A percentile compares a stretch with the other conserved stretches of the same genome.
These are phyloP conservation scores for Amphichorda felina DNA, from an alignment of 2,329 filamentous ascomycete species.

Conservation along the genomic window DNA sequence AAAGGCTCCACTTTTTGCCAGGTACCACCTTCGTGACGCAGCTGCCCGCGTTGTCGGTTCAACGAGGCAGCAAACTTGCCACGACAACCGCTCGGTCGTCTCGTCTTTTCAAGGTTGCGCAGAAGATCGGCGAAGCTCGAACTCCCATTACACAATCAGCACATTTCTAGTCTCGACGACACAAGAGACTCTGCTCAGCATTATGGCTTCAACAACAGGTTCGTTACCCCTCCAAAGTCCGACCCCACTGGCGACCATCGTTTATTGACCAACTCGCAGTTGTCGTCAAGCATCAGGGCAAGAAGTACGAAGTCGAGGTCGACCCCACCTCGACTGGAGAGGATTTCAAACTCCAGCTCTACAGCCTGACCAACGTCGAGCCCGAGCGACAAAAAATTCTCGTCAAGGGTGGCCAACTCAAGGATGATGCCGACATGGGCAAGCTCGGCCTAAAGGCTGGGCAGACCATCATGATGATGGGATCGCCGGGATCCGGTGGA, in stretches of 20 bases:
- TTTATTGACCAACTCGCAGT: constrained; percentile 39
- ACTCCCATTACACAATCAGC: neutral
- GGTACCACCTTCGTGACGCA: constrained; percentile 5
- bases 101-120: neutral
- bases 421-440: constrained; percentile 82
- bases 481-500: constrained; percentile 62
- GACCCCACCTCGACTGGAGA: constrained; percentile 77
- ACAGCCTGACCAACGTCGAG: constrained; percentile 89
- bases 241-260: neutral
- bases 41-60: neutral
- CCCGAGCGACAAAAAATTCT: constrained; percentile 94
- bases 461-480: constrained; percentile 93
- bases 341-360: constrained; percentile 91
- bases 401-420: constrained; percentile 87
- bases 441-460: constrained; percentile 77
- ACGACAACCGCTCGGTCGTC: neutral
- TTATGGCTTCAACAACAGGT: constrained; percentile 46
- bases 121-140: neutral
- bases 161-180: neutral
- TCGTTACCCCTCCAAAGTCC: constrained; percentile 14
- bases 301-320: constrained; percentile 88
- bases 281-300: constrained; percentile 88
- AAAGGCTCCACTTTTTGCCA: constrained; percentile 1
- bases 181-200: constrained; percentile 6
- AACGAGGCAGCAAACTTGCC: too few species aligned